A percentile compares a stretch with the other conserved stretches of the same genome.
phyloP scores from a whole-genome alignment of 2,329 filamentous ascomycete genomes.

The Ophiostoma himal-ulmi region DNA sequence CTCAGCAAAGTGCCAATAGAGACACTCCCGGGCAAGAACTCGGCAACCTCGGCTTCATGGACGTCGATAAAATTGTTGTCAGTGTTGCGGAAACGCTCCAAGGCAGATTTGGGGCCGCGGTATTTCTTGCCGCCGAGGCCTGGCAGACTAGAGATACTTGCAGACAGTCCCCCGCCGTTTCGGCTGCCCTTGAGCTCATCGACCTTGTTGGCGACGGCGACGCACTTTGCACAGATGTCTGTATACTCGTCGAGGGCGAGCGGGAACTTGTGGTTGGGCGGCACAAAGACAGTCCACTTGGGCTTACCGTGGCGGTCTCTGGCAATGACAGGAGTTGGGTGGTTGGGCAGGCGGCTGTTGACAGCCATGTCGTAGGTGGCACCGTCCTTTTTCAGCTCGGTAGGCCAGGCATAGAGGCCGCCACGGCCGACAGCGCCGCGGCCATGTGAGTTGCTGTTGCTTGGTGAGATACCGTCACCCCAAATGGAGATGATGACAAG shows the following conservation, averaged over 20 bases:
- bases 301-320: slow-evolving; percentile 58
- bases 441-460: neutral
- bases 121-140: slow-evolving; percentile 7
- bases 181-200: slow-evolving; percentile 39
- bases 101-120: slow-evolving; percentile 2
- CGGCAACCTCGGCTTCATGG: slow-evolving; percentile 59
- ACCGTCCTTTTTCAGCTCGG: slow-evolving; percentile 40
- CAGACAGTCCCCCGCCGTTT: neutral
- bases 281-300: slow-evolving; percentile 79
- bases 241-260: slow-evolving; percentile 59
- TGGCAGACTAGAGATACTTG: slow-evolving; percentile 4
- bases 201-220: slow-evolving; percentile 56
- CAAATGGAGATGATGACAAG: slow-evolving; percentile 36
- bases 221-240: slow-evolving; percentile 62
- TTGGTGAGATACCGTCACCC: neutral
- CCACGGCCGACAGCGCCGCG: neutral
- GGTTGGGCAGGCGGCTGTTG: slow-evolving; percentile 60
- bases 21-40: slow-evolving; percentile 50
- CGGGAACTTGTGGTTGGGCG: slow-evolving; percentile 60
- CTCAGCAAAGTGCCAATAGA: slow-evolving; percentile 34
- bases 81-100: neutral
- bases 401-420: slow-evolving; percentile 35
- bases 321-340: slow-evolving; percentile 66
- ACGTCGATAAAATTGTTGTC: slow-evolving; percentile 72
- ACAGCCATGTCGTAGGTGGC: slow-evolving; percentile 60